Conservation (phyloP, 1,139 yeast genomes). For the Lodderomyces orthopsilosis region DNA sequence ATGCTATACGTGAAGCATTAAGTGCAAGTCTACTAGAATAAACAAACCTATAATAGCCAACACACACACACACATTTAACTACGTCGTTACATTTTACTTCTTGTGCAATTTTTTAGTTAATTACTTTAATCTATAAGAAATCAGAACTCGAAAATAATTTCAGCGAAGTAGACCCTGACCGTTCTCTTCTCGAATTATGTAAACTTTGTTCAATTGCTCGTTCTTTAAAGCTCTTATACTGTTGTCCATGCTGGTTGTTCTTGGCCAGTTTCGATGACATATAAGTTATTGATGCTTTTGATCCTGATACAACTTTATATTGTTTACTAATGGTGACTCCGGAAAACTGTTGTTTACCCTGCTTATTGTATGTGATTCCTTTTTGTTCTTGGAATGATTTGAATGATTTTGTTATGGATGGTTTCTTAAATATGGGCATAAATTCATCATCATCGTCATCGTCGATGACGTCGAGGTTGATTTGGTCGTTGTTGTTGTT, state of each 20-base stretch:
- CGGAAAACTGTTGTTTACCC: slow-evolving; percentile 41
- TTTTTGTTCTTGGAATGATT: slow-evolving; percentile 33
- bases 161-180: background rate
- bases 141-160: slow-evolving; percentile 18
- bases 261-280: slow-evolving; percentile 34
- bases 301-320: slow-evolving; percentile 58
- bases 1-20: slow-evolving; percentile 37
- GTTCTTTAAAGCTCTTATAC: slow-evolving; percentile 28
- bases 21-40: slow-evolving; percentile 16
- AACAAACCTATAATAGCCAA: background rate
- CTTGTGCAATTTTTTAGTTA: background rate
- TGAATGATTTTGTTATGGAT: slow-evolving; percentile 49
- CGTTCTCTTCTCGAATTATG: slow-evolving; percentile 13
- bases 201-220: slow-evolving; percentile 28
- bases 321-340: slow-evolving; percentile 56
- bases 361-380: slow-evolving; percentile 36
- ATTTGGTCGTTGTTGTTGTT: slow-evolving; percentile 34
- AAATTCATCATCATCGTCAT: slow-evolving; percentile 32
- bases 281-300: slow-evolving; percentile 57
- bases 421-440: slow-evolving; percentile 44
- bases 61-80: background rate
- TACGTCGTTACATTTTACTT: background rate
- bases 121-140: slow-evolving; percentile 12
- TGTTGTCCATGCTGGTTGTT: slow-evolving; percentile 11
- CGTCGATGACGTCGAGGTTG: slow-evolving; percentile 18